These are phyloP conservation scores for Chernovozyma aurita DNA, from an alignment of 1,139 yeast species.

Conservation along the genomic window DNA sequence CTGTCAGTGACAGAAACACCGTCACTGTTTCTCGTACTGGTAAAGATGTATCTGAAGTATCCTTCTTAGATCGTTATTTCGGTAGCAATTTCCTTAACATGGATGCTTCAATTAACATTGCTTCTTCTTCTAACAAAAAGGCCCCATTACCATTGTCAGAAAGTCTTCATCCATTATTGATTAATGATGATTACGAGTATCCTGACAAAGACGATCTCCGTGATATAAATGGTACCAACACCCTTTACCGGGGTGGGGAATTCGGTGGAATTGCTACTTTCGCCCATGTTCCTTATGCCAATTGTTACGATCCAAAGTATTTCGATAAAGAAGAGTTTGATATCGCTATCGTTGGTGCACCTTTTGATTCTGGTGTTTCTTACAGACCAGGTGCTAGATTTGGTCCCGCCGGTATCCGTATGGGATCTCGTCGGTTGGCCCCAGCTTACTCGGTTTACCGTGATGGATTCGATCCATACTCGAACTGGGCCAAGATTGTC, in stretches of 20 bases:
- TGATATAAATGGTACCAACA: slow-evolving; percentile 30
- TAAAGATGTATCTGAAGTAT: slow-evolving; percentile 10
- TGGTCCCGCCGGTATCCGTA: slow-evolving; percentile 24
- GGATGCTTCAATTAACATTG: slow-evolving; percentile 11
- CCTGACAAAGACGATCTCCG: slow-evolving; percentile 34
- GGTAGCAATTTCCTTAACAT: slow-evolving; percentile 22
- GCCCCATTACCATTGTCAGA: slow-evolving; percentile 21
- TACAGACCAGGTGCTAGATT: slow-evolving; percentile 29
- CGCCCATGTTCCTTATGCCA: slow-evolving; percentile 28
- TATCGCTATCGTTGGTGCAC: slow-evolving; percentile 29
- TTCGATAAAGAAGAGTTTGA: slow-evolving; percentile 16
- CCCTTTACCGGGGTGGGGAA: slow-evolving; percentile 32
- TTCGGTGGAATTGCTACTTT: slow-evolving; percentile 32
- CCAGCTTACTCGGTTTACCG: slow-evolving; percentile 19
- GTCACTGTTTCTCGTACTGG: slow-evolving; percentile 4
- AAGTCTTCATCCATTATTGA: slow-evolving; percentile 18
- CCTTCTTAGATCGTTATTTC: slow-evolving; percentile 27
- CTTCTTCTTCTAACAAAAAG: slow-evolving; percentile 13
- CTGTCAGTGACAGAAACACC: too few relatives aligned
- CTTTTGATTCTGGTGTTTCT: slow-evolving; percentile 28
- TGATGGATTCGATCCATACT: slow-evolving; percentile 11
- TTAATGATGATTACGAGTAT: slow-evolving; percentile 24
- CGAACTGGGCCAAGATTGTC: slow-evolving; percentile 13
- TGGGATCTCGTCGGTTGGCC: slow-evolving; percentile 14
- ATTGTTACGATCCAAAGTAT: slow-evolving; percentile 24